A percentile compares a stretch with the other conserved stretches of the same genome.
Evolutionary conservation across 805 yeast genomes (phyloP).

Genomic region (Aciculoconidium aculeatum): DNA sequence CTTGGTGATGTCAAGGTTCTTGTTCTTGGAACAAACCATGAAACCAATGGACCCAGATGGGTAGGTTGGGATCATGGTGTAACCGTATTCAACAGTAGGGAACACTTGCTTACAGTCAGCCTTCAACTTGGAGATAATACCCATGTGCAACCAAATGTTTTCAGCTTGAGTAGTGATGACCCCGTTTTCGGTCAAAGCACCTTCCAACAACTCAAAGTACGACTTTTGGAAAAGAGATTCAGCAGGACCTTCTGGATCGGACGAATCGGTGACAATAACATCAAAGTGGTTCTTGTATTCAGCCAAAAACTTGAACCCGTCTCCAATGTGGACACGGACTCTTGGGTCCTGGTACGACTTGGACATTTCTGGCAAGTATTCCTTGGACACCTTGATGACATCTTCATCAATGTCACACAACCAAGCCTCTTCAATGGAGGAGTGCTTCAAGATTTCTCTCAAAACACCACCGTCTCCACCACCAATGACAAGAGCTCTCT

Average conservation of each 20-base stretch:
- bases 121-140: constrained; percentile 76
- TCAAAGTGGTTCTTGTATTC: constrained; percentile 82
- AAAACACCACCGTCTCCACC: constrained; percentile 99
- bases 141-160: constrained; percentile 87
- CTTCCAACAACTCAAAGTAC: constrained; percentile 76
- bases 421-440: constrained; percentile 78
- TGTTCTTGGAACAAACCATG: constrained; percentile 87
- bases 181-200: constrained; percentile 91
- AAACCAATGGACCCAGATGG: constrained; percentile 98
- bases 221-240: constrained; percentile 88
- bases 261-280: constrained; percentile 93
- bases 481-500: constrained; percentile 89
- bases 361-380: constrained; percentile 85
- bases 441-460: constrained; percentile 90
- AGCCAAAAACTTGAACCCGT: constrained; percentile 93
- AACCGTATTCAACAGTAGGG: constrained; percentile 88
- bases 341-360: constrained; percentile 81
- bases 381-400: constrained; percentile 80
- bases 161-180: constrained; percentile 93
- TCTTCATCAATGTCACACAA: constrained; percentile 94
- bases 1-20: constrained; percentile 52
- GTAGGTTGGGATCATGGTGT: constrained; percentile 91
- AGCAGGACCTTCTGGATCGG: constrained; percentile 99
- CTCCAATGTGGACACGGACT: constrained; percentile 87
- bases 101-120: constrained; percentile 76